These are phyloP conservation scores for Pseudogymnoascus sp. DNA, from an alignment of 2,329 filamentous ascomycete genomes.

Conservation along the genomic window DNA sequence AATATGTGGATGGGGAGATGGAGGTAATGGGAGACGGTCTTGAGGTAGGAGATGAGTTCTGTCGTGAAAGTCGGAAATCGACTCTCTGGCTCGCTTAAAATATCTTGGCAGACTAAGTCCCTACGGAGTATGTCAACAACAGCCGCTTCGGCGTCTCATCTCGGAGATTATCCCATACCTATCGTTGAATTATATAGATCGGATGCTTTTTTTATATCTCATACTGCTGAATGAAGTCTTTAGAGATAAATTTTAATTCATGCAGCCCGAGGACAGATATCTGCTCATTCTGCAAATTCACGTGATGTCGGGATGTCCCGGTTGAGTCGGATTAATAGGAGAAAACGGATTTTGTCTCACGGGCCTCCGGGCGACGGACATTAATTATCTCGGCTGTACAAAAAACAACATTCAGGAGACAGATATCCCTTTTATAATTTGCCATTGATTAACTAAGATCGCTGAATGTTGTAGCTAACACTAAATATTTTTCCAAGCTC, in stretches of 20 bases:
- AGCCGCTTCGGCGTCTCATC: background rate
- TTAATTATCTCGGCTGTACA: background rate
- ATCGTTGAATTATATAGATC: background rate
- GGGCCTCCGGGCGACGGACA: background rate
- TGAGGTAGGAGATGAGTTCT: constrained; percentile 10
- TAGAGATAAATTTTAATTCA: constrained; percentile 3
- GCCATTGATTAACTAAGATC: background rate
- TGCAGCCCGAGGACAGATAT: constrained; percentile 5
- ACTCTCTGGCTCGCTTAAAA: constrained; percentile 11
- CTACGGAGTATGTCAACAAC: constrained; percentile 5
- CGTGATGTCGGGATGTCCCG: constrained; percentile 4
- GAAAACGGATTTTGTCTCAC: constrained; percentile 9
- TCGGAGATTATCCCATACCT: background rate
- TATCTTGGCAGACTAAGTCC: constrained; percentile 8
- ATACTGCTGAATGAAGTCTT: background rate
- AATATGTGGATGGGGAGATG: constrained; percentile 50
- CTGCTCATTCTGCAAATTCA: background rate
- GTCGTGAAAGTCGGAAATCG: constrained; percentile 11
- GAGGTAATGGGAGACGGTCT: constrained; percentile 34
- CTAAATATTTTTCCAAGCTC: constrained; percentile 6
- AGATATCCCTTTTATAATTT: background rate
- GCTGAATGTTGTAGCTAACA: constrained; percentile 7
- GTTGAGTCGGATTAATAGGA: constrained; percentile 9
- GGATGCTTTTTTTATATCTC: background rate
- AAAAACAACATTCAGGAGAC: constrained; percentile 7